Evolutionary conservation across 768 basidiomycete genomes (phyloP), one percentile per base, ranked within the genome.

Genomic region (Xerocomellus chrysenteron): DNA sequence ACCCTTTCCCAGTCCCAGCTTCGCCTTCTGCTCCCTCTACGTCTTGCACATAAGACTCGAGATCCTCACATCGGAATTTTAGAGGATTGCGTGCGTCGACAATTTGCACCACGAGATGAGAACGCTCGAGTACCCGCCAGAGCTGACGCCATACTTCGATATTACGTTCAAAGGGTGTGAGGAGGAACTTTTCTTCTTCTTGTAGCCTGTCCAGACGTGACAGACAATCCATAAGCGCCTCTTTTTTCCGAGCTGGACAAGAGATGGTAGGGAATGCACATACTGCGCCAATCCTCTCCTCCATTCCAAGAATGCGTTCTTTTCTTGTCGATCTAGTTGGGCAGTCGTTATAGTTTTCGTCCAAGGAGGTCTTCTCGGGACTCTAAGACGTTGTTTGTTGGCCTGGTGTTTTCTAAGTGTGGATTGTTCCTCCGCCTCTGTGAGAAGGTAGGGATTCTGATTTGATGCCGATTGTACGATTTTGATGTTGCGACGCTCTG

Each of bases 101-200:
- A 49, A 99, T 96, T 73, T 98, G 94, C 2, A 98, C 90, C 33
- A 98, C 75, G 24, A 99, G 83, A 64, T 97, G 92, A 2, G 96
- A 97, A 21, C 94, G 84, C 74, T 99, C 97, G 10, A 97, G 75
- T 2, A 98, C 97, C 50, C 97, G 82, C 97, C 97, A 99, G 9
- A 99, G 81, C 67, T 99, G 97, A 42, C 97, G 80, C 96, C 97
- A 98, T 13, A 99, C 97, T 78, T 98, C 95, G 33, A 99, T 75
- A 68, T 98, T 99, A 47, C 94, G 88, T 69, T 99, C 97, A 66
- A 97, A 99, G 5, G 94, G 96, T 0, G 95, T 96, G 1, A 98
- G 78, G n/a, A 98, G 81, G 30, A 98, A 83, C 40, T 85, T 82
- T 54, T 96, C 89, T 58, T 82, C 78, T 65, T 97, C 94, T 68